Percentiles rank a stretch among this genome's conserved stretches.
Evolutionary conservation across 2,329 filamentous ascomycete genomes (phyloP).

Genomic region (Cercospora berteroae): DNA sequence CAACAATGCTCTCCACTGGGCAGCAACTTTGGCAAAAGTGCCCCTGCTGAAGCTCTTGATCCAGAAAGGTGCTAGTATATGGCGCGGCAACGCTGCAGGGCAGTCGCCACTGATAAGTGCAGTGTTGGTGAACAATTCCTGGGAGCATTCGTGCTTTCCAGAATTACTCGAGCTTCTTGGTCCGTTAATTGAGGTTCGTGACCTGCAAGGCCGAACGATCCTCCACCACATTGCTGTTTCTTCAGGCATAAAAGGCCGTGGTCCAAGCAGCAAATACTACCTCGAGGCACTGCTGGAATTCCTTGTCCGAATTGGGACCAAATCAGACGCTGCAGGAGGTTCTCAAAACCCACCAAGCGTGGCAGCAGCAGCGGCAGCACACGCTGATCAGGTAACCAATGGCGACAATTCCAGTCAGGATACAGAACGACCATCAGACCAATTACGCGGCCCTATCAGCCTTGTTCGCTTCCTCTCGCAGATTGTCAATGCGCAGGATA

Average conservation of each 20-base stretch:
- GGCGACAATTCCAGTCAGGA: slow-evolving; percentile 33
- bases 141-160: slow-evolving; percentile 86
- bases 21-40: slow-evolving; percentile 84
- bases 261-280: slow-evolving; percentile 90
- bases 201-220: slow-evolving; percentile 85
- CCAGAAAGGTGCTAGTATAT: slow-evolving; percentile 79
- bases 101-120: slow-evolving; percentile 93
- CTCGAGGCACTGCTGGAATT: slow-evolving; percentile 92
- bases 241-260: slow-evolving; percentile 90
- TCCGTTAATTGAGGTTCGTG: slow-evolving; percentile 83
- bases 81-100: slow-evolving; percentile 81
- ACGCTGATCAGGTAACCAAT: slow-evolving; percentile 28
- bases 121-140: slow-evolving; percentile 88
- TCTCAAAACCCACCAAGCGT: slow-evolving; percentile 57
- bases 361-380: slow-evolving; percentile 29
- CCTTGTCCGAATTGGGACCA: slow-evolving; percentile 71
- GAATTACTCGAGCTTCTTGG: slow-evolving; percentile 86
- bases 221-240: slow-evolving; percentile 95
- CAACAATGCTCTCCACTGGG: slow-evolving; percentile 94
- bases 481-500: slow-evolving; percentile 93
- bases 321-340: slow-evolving; percentile 25
- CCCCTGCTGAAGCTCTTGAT: slow-evolving; percentile 79
- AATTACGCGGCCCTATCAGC: slow-evolving; percentile 65
- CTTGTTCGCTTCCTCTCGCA: slow-evolving; percentile 93
- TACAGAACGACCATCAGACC: slow-evolving; percentile 15